A percentile compares a stretch with the other conserved stretches of the same genome.
phyloP scores from a whole-genome alignment of 2,329 filamentous ascomycete genomes.

The Epichloe amarillans region DNA sequence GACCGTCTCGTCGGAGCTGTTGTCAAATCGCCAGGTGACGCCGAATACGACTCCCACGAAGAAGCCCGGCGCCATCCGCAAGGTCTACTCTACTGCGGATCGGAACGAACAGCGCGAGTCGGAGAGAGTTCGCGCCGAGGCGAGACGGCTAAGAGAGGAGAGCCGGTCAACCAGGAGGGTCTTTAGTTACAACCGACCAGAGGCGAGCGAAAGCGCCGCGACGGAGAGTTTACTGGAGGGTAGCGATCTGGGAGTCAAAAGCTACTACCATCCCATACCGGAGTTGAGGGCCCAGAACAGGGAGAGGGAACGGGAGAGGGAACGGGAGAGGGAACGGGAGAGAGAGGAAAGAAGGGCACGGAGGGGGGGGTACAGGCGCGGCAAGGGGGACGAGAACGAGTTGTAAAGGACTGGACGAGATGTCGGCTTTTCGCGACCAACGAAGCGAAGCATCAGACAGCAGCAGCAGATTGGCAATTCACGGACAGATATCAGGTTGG shows the following conservation, averaged over 20 bases:
- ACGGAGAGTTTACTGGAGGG: constrained; percentile 20
- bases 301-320: constrained; percentile 14
- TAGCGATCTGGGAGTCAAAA: constrained; percentile 43
- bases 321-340: constrained; percentile 12
- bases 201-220: constrained; percentile 18
- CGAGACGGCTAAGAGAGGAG: constrained; percentile 40
- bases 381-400: constrained; percentile 18
- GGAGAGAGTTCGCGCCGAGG: constrained; percentile 43
- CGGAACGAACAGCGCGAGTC: constrained; percentile 37
- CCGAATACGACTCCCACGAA: constrained; percentile 41
- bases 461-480: not conserved
- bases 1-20: constrained; percentile 44
- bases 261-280: constrained; percentile 42
- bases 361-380: constrained; percentile 22
- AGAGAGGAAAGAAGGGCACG: constrained; percentile 23
- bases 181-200: constrained; percentile 40
- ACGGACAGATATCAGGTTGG: too few species aligned
- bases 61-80: constrained; percentile 32
- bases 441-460: not conserved
- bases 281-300: constrained; percentile 27
- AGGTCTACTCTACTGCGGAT: constrained; percentile 48
- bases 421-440: not conserved
- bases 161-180: constrained; percentile 33
- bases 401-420: not conserved
- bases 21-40: constrained; percentile 42